Percentiles rank a stretch among this genome's conserved stretches.
Evolutionary conservation across 306 rosid genomes (phyloP).

Genomic region (Fragaria ananassa): DNA sequence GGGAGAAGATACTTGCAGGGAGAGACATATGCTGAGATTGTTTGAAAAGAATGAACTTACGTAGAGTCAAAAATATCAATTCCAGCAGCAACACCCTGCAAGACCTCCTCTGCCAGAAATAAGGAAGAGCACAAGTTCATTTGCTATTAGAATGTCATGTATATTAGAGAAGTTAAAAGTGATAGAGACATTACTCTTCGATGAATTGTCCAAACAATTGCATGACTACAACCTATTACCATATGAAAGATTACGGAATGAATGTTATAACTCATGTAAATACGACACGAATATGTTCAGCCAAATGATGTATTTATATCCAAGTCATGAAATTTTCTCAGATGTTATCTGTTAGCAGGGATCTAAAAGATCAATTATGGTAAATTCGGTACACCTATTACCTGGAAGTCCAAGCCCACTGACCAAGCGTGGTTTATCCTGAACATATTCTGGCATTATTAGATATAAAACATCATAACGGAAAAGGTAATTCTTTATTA

Average conservation of each 20-base stretch:
- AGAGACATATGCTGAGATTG: constrained; percentile 5
- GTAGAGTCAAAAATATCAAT: constrained; percentile 82
- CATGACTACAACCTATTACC: neutral
- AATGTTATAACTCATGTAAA: neutral
- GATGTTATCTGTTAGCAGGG: constrained; percentile 4
- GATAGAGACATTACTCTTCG: constrained; percentile 6
- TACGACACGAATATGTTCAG: neutral
- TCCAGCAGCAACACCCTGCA: constrained; percentile 88
- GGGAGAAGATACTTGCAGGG: constrained; percentile 9
- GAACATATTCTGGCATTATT: constrained; percentile 16
- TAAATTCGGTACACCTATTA: constrained; percentile 25
- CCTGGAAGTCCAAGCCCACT: constrained; percentile 97
- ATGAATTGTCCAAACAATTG: neutral
- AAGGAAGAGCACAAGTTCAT: constrained; percentile 25
- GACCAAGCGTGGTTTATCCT: constrained; percentile 90
- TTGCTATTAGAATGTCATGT: constrained; percentile 12
- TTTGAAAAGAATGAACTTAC: constrained; percentile 45
- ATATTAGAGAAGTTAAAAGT: constrained; percentile 16
- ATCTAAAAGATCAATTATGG: neutral
- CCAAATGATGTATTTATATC: neutral
- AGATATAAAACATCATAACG: neutral
- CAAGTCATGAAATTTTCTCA: neutral
- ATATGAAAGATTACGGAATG: neutral
- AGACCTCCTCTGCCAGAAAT: constrained; percentile 75
- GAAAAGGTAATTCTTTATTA: neutral